Percentiles rank a stretch among this genome's conserved stretches.
Evolutionary conservation across 441 rosid genomes (phyloP).

Genomic region (Pelargonium cotyledonis): DNA sequence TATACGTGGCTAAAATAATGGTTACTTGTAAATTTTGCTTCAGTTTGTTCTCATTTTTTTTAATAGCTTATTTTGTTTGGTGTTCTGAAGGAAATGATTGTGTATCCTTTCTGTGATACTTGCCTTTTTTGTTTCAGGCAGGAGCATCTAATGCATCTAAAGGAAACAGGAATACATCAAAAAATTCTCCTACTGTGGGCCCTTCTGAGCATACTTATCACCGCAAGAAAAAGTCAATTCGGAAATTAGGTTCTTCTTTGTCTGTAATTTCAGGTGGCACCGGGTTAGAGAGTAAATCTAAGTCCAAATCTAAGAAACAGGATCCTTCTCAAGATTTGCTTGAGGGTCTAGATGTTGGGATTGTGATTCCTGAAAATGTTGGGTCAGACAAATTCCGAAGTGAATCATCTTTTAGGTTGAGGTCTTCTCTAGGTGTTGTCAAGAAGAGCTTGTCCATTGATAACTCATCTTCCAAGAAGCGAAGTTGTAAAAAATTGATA

Average conservation of each 20-base stretch:
- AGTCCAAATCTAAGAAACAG: conserved; percentile 38
- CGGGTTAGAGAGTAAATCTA: conserved; percentile 24
- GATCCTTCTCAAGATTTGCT: conserved; percentile 20
- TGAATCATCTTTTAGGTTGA: conserved; percentile 30
- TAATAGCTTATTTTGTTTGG: neutral
- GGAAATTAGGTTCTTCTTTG: conserved; percentile 35
- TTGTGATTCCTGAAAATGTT: conserved; percentile 31
- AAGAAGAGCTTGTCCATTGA: conserved; percentile 24
- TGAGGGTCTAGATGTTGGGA: conserved; percentile 22
- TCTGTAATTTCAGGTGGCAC: conserved; percentile 23
- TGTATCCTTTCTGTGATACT: conserved; percentile 8
- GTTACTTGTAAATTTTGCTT: conserved; percentile 1
- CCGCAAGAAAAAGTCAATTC: conserved; percentile 44
- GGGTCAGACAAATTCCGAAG: conserved; percentile 25
- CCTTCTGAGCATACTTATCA: conserved; percentile 36
- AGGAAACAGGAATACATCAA: conserved; percentile 25
- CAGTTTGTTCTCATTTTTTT: neutral
- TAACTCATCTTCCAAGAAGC: conserved; percentile 29
- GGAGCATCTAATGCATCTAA: conserved; percentile 19
- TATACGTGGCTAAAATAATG: neutral
- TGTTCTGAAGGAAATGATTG: neutral
- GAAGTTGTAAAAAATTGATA: conserved; percentile 31
- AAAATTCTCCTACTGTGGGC: conserved; percentile 20
- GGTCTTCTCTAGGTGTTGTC: conserved; percentile 25
- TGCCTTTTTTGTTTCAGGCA: conserved; percentile 27